Percentiles rank a stretch among this genome's conserved stretches.
Conservation (phyloP, 108 stramenopile species). For the Cylindrotheca fusiformis region DNA sequence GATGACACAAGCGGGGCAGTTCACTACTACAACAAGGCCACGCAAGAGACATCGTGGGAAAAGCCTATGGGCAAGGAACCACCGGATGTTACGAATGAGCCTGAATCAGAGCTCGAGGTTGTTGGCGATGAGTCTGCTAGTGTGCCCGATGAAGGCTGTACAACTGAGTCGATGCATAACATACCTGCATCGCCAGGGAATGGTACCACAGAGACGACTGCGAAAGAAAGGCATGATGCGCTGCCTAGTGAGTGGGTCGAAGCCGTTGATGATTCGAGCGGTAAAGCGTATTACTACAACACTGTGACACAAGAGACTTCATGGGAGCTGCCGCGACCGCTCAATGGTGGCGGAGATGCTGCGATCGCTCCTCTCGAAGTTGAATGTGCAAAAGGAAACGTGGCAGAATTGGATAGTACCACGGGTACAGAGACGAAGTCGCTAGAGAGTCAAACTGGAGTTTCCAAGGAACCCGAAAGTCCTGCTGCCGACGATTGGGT, state of each 20-base stretch:
- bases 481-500: not conserved
- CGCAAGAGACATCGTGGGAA: slow-evolving; percentile 25
- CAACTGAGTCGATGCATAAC: not conserved
- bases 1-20: slow-evolving; percentile 7
- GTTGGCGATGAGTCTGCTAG: not conserved
- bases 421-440: too few species aligned
- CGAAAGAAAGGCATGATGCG: too few species aligned
- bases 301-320: slow-evolving; percentile 35
- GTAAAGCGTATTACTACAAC: slow-evolving; percentile 43
- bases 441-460: not conserved
- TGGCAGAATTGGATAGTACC: too few species aligned
- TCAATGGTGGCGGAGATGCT: too few species aligned
- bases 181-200: not conserved
- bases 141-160: too few species aligned
- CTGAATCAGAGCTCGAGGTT: not conserved
- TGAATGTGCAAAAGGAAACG: too few species aligned
- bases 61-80: not conserved
- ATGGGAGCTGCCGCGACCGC: slow-evolving; percentile 23
- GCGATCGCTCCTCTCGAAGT: too few species aligned
- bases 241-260: slow-evolving; percentile 39
- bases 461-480: not conserved
- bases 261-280: slow-evolving; percentile 35
- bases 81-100: not conserved
- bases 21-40: slow-evolving; percentile 19
- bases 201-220: not conserved